Evolutionary conservation across 352 stramenopile species (phyloP).

Genomic region (Globisporangium radiosum): DNA sequence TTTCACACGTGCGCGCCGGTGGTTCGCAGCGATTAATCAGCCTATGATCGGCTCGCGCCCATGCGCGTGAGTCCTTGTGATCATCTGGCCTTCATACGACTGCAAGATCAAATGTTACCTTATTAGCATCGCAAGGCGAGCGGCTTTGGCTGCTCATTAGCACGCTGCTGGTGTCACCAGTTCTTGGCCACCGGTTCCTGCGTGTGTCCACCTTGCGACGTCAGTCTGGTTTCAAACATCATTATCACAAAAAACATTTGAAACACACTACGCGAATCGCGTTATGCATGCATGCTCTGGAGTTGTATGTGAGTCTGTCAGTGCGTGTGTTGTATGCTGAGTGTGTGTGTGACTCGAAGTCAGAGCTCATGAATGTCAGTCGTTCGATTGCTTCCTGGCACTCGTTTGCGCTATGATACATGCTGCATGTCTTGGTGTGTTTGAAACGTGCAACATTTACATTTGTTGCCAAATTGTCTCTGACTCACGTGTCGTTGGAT

Average conservation of each 20-base stretch:
- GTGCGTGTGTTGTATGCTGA: not conserved
- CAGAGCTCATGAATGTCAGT: not conserved
- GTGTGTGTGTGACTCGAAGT: slow-evolving; percentile 10
- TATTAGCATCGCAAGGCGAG: slow-evolving; percentile 79
- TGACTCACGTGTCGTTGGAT: not conserved
- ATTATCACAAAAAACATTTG: slow-evolving; percentile 4
- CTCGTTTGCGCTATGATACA: not conserved
- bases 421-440: too few species aligned
- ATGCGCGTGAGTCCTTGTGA: slow-evolving; percentile 28
- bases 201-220: slow-evolving; percentile 63
- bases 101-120: slow-evolving; percentile 80
- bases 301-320: too few species aligned
- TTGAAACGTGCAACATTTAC: too few species aligned
- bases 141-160: slow-evolving; percentile 14
- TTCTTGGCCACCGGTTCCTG: slow-evolving; percentile 71
- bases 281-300: not conserved
- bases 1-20: not conserved
- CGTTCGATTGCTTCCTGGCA: not conserved
- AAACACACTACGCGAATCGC: not conserved
- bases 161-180: slow-evolving; percentile 62
- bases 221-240: slow-evolving; percentile 87
- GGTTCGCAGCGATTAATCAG: slow-evolving; percentile 86
- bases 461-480: too few species aligned
- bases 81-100: slow-evolving; percentile 87
- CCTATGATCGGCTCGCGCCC: slow-evolving; percentile 47